These are phyloP conservation scores for Macrolepiota fuliginosa DNA, from an alignment of 768 basidiomycete genomes.

Conservation along the genomic window DNA sequence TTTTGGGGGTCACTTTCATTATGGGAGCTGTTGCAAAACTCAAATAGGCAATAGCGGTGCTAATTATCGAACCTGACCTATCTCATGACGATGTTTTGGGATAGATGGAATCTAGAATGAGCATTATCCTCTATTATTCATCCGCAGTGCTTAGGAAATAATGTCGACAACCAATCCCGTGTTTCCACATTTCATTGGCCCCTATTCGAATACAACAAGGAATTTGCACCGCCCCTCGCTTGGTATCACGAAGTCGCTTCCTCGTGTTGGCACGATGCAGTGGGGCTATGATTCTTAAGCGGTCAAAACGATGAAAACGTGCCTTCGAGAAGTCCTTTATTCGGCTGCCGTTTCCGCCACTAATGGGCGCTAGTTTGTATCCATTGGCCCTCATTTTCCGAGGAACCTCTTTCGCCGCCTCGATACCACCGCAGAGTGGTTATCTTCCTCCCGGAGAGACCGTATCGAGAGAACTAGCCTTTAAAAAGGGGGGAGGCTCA, in stretches of 20 bases:
- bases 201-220: neutral
- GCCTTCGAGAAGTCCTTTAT: neutral
- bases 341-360: neutral
- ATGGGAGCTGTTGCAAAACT: neutral
- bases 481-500: neutral
- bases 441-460: neutral
- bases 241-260: neutral
- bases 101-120: neutral
- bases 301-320: neutral
- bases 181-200: no score
- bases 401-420: neutral
- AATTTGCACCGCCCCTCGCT: neutral
- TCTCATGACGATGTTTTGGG: neutral
- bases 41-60: neutral
- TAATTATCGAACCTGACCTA: neutral
- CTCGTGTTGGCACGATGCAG: neutral
- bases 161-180: neutral
- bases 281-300: neutral
- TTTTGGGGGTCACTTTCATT: neutral
- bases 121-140: neutral
- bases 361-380: neutral
- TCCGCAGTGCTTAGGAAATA: neutral
- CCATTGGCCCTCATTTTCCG: neutral
- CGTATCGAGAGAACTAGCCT: neutral
- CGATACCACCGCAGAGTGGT: neutral